Base-by-base conservation (phyloP, 306 rosid genomes). In the Dryas alaskensis region DNA sequence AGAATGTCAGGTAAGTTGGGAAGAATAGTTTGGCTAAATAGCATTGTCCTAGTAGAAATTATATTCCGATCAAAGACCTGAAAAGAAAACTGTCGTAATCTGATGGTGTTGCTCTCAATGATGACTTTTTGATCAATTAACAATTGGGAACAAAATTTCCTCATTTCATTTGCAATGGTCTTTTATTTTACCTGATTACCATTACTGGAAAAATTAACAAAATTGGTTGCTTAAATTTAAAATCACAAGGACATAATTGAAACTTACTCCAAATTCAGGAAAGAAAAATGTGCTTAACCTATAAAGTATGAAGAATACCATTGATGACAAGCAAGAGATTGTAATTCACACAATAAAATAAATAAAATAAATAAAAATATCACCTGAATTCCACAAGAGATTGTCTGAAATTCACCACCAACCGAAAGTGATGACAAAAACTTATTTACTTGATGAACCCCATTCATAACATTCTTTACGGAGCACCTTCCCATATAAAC, bases 331-430 rank as follows among this genome's bases (percentile, higher is more conserved):
- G 37, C 37, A 31, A 31, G 37, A 31, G 37, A 31, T 68, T 52
- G 67, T 61, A 64, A 13, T 22, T 67, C 14, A 74, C 25, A 51
- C 74, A 62, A 73, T 0, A 67, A 78, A 79, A 78, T 57, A 74
- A 3, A 54, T n/a, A 39, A 42, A 8, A 50, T 6, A 31, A 1
- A 10, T 45, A 5, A 31, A 17, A 65, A 39, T 9, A 89, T 88
- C 79, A 93, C 98, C 98, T 91, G 88, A 73, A 86, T 85, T 64
- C 63, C 72, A 87, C 89, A 91, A 81, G 82, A 78, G 78, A 88
- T 75, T 57, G 40, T 70, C 79, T 62, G 87, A 82, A 91, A 81
- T 70, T 88, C 88, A 62, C 88, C 89, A 9, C 87, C 94, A 68
- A 93, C 61, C 78, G 87, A 89, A 82, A 89, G 78, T 13, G 78